Conservation (phyloP, 1,284 basidiomycete species). For the Cryptococcus wingfieldii region DNA sequence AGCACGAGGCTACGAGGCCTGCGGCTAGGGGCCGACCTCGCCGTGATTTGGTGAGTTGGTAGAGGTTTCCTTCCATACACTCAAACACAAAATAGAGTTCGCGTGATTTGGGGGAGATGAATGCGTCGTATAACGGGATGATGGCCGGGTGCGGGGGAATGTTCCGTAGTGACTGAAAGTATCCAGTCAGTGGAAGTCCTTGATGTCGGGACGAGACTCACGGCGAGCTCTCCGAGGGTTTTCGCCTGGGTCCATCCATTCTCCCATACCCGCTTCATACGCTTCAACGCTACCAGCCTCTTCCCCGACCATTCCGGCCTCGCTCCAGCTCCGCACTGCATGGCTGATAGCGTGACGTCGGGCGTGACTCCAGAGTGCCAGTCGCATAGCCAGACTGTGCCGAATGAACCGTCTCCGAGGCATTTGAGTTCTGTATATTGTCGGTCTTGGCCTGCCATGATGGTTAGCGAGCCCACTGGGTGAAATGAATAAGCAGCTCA, state of each 20-base stretch:
- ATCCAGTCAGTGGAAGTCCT: constrained; percentile 30
- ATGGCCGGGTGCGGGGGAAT: constrained; percentile 96
- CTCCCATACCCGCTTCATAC: constrained; percentile 97
- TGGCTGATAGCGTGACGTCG: constrained; percentile 78
- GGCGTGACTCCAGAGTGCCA: constrained; percentile 94
- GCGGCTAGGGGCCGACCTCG: constrained; percentile 90
- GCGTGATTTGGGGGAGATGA: constrained; percentile 84
- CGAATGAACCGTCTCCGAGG: constrained; percentile 93
- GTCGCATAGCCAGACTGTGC: constrained; percentile 97
- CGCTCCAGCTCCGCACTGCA: constrained; percentile 75
- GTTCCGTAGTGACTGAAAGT: constrained; percentile 75
- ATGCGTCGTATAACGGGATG: constrained; percentile 98
- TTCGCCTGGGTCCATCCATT: constrained; percentile 96
- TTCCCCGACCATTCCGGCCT: constrained; percentile 92
- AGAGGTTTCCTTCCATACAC: constrained; percentile 99
- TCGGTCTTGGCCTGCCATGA: constrained; percentile 39
- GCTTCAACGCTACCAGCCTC: constrained; percentile 92
- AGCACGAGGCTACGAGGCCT: constrained; percentile 91
- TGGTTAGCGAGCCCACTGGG: background rate
- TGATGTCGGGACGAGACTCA: constrained; percentile 43
- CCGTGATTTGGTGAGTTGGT: constrained; percentile 96
- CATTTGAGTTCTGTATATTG: constrained; percentile 66
- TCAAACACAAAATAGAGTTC: constrained; percentile 99
- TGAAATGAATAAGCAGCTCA: constrained; percentile 17
- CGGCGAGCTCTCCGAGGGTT: constrained; percentile 92